Base-by-base conservation (phyloP, 495 filamentous ascomycete species). In the Daldinia caldariorum region DNA sequence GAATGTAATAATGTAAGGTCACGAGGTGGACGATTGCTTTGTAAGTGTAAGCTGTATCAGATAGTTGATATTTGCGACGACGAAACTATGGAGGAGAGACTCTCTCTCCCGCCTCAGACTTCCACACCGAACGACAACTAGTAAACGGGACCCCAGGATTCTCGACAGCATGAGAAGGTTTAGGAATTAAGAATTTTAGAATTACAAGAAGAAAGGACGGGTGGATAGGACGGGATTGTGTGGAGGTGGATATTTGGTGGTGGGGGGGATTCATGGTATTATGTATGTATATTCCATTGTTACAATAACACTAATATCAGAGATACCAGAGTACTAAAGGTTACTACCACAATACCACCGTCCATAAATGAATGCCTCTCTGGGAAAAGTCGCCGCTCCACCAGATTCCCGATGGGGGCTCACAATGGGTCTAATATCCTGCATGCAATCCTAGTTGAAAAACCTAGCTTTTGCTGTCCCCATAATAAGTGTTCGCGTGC, bases 391-490 rank as follows among this genome's bases (percentile, higher is more conserved):
- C 66, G 71, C 66, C 62, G 71, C 66, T 64, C 71, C 66, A 73
- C 61, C 54, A 70, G 71, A 73, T 66, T 73, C 71, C 71, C 63
- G 67, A 73, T 70, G 71, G 71, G 71, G 62, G 71, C 62, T 66
- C 62, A 69, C 45, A 70, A 72, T 66, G 71, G 71, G 66, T 66
- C 71, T 69, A 73, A 60, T 69, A 73, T 62, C 59, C 61, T 70
- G 71, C 71, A 73, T 70, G 55, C 62, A 32, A 73, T 73, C 67
- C 71, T 70, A 66, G 70, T 73, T n/a, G n/a, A 66, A 73, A 73
- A 70, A 70, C 71, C 57, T 70, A 63, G 70, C 65, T 69, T 60
- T 60, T 37, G 10, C 22, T 0, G 57, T 69, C 71, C 14, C 71
- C 71, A 73, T 73, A 73, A 70, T 70, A 73, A 69, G 62, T 63